Evolutionary conservation across 2,329 filamentous ascomycete species (phyloP).

Genomic region (Ceratocystis harringtonii): DNA sequence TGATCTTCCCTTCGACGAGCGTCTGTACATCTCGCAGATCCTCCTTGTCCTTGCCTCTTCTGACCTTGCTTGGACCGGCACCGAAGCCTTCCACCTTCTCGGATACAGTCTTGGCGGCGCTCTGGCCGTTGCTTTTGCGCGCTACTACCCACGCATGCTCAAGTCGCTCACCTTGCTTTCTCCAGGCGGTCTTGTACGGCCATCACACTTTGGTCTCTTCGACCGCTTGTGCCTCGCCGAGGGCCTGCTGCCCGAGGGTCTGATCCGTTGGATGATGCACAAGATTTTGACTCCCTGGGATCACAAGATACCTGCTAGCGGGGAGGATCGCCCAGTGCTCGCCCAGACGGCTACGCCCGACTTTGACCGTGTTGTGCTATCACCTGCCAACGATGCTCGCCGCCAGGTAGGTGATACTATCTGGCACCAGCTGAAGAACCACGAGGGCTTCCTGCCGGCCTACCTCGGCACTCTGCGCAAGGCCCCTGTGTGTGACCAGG

Average conservation of each 20-base stretch:
- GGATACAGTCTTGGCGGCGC: conserved; percentile 74
- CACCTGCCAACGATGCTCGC: conserved; percentile 35
- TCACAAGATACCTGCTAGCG: conserved; percentile 25
- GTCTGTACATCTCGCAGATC: conserved; percentile 51
- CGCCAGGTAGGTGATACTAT: conserved; percentile 46
- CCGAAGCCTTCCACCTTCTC: conserved; percentile 49
- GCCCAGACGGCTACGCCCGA: conserved; percentile 24
- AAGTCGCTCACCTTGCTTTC: conserved; percentile 51
- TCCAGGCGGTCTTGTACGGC: conserved; percentile 53
- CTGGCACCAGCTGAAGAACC: conserved; percentile 51
- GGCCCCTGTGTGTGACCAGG: conserved; percentile 52
- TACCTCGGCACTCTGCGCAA: conserved; percentile 58
- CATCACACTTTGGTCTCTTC: conserved; percentile 42
- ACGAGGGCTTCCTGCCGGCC: conserved; percentile 51
- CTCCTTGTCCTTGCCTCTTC: conserved; percentile 52
- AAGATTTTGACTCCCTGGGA: conserved; percentile 33
- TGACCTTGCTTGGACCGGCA: conserved; percentile 37
- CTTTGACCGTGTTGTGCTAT: conserved; percentile 37
- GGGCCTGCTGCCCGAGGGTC: conserved; percentile 42
- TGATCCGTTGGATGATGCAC: conserved; percentile 40
- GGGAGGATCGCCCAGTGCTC: conserved; percentile 25
- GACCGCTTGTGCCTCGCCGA: conserved; percentile 48
- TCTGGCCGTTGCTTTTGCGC: conserved; percentile 53
- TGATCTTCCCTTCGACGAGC: conserved; percentile 43
- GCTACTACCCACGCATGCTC: conserved; percentile 50